Evolutionary conservation across 371 early-diverging fungal species (phyloP), one percentile per base, ranked within the genome.

Genomic region (Smittium culicis): DNA sequence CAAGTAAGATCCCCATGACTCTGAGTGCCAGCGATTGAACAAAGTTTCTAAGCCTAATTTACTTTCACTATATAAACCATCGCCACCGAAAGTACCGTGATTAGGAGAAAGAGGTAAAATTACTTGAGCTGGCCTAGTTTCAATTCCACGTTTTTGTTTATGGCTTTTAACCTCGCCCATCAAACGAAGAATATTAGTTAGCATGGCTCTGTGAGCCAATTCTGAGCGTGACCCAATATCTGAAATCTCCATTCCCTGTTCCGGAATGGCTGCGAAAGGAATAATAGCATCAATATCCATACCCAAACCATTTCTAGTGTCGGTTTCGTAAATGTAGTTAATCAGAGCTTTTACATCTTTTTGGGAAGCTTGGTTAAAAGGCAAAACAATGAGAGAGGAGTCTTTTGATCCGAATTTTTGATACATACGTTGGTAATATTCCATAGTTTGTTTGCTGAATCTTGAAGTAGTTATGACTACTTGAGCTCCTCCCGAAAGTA

Each of bases 211-310:
- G 72, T 91, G 90, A 64, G 94, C 90, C 64, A 96, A 81, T 79
- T 96, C 97, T 45, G 92, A 85, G 73, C 83, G 80, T 35, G 88
- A 86, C 73, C 92, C 94, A 68, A 96, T 86, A 54, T 79, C 77
- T 62, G 88, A 87, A 35, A 96, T 82, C 72, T 94, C 92, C 73
- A 90, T 81, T 65, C 94, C 96, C 54, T 90, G 85, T 69, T 90
- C 95, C 35, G 90, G 83, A 61, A 93, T 88, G 35, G 97, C 96
- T 61, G 94, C 97, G 78, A 96, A 96, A 32, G 97, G 97, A 74
- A 96, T 83, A 67, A 96, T 82, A 72, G 83, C 89, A 80, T 96
- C 97, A 71, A 95, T 84, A 79, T 94, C 92, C 91, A 91, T 91
- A 70, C 83, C 82, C 32, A 96, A 82, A 66, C 91, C 91, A 82